phyloP scores from a whole-genome alignment of 2,329 filamentous ascomycete genomes.

The Peltaster fructicola region DNA sequence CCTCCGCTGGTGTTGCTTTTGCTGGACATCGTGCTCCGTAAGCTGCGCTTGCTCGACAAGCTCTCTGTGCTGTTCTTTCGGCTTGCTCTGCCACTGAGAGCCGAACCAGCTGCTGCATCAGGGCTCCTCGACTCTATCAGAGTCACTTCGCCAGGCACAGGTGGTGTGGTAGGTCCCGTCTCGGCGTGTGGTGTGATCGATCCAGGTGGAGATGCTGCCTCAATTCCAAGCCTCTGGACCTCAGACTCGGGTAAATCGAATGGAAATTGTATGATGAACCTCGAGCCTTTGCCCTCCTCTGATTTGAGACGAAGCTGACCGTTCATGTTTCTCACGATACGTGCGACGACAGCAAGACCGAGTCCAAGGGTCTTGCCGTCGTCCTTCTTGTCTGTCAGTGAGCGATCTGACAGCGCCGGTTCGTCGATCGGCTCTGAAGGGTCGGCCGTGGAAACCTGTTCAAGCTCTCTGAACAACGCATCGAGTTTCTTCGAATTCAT shows the following conservation, averaged over 20 bases:
- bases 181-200: constrained; percentile 11
- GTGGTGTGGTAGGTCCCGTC: constrained; percentile 1
- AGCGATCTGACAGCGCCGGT: constrained; percentile 15
- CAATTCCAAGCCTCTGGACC: constrained; percentile 6
- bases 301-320: constrained; percentile 74
- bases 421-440: constrained; percentile 27
- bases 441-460: constrained; percentile 46
- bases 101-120: background rate
- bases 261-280: constrained; percentile 63
- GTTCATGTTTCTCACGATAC: constrained; percentile 77
- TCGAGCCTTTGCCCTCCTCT: constrained; percentile 62
- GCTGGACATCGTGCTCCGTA: constrained; percentile 25
- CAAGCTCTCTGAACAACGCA: constrained; percentile 40
- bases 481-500: constrained; percentile 41
- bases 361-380: constrained; percentile 45
- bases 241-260: constrained; percentile 44
- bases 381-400: constrained; percentile 14
- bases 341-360: constrained; percentile 73
- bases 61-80: constrained; percentile 26
- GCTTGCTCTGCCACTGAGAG: background rate
- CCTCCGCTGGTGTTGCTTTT: constrained; percentile 16
- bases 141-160: constrained; percentile 36
- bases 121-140: constrained; percentile 36
- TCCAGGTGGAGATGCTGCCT: constrained; percentile 7
- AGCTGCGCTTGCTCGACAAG: constrained; percentile 34